Percentiles rank a stretch among this genome's conserved stretches.
Conservation (phyloP, 1,284 basidiomycete genomes). For the Apiotrichum porosum region DNA sequence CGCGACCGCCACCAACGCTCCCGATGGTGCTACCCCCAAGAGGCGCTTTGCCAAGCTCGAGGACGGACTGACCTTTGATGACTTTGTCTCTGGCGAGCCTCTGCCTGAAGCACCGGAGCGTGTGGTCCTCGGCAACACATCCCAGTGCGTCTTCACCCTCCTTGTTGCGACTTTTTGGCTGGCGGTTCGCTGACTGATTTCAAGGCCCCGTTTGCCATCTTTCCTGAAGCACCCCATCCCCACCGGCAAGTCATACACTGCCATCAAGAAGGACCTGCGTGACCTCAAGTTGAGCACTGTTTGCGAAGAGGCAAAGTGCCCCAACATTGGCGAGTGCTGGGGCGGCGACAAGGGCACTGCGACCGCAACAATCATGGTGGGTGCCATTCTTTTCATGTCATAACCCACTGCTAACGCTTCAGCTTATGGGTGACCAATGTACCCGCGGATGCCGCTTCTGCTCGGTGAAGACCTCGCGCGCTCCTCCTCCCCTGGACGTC, state of each 20-base stretch:
- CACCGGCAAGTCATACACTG: conserved; percentile 78
- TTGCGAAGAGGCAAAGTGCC: conserved; percentile 97
- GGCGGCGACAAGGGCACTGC: conserved; percentile 83
- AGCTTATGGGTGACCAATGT: conserved; percentile 99
- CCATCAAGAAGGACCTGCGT: conserved; percentile 91
- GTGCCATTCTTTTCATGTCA: conserved; percentile 18
- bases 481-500: conserved; percentile 85
- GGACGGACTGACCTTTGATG: conserved; percentile 72
- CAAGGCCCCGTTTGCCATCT: conserved; percentile 79
- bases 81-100: conserved; percentile 68
- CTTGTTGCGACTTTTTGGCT: too few species aligned
- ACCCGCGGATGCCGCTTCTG: conserved; percentile 98
- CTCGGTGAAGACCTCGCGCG: conserved; percentile 87
- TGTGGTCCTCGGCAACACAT: conserved; percentile 72
- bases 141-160: too few species aligned
- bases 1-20: conserved; percentile 25
- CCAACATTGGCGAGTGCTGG: conserved; percentile 99
- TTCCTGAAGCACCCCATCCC: conserved; percentile 93
- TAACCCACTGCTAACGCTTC: conserved; percentile 5
- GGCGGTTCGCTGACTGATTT: background rate
- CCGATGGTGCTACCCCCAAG: conserved; percentile 13
- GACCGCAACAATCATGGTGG: conserved; percentile 98
- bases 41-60: conserved; percentile 53
- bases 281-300: conserved; percentile 91
- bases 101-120: conserved; percentile 51